Conservation (phyloP, 306 rosid genomes). For the Rosa multiflora region DNA sequence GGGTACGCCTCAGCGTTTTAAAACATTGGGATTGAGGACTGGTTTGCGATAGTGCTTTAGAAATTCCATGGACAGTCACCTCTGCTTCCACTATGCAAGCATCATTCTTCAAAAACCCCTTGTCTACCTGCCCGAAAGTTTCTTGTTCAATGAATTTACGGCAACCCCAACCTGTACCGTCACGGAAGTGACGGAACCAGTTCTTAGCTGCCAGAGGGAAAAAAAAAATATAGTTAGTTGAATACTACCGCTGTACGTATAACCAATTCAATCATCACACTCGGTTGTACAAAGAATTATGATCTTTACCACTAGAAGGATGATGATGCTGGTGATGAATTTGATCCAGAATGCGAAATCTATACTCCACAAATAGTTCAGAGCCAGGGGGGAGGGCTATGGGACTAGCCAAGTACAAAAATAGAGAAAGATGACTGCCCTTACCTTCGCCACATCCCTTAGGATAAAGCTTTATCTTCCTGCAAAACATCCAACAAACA, state of each 20-base stretch:
- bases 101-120: too few relatives aligned
- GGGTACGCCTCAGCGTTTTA: too few relatives aligned
- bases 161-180: too few relatives aligned
- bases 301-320: neutral
- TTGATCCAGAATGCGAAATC: constrained; percentile 33
- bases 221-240: neutral
- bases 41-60: too few relatives aligned
- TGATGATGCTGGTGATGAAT: neutral
- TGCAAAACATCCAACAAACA: constrained; percentile 11
- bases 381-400: constrained; percentile 25
- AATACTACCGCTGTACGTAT: neutral
- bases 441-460: constrained; percentile 31
- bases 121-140: too few relatives aligned
- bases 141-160: too few relatives aligned
- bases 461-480: constrained; percentile 59
- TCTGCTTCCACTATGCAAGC: too few relatives aligned
- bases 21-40: too few relatives aligned
- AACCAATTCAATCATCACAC: neutral
- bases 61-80: too few relatives aligned
- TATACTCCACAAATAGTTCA: constrained; percentile 42
- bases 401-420: constrained; percentile 26
- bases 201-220: neutral
- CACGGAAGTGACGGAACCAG: neutral
- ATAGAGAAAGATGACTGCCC: constrained; percentile 35
- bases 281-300: neutral